Conservation (phyloP, 768 basidiomycete species). For the Mycena latifolia region DNA sequence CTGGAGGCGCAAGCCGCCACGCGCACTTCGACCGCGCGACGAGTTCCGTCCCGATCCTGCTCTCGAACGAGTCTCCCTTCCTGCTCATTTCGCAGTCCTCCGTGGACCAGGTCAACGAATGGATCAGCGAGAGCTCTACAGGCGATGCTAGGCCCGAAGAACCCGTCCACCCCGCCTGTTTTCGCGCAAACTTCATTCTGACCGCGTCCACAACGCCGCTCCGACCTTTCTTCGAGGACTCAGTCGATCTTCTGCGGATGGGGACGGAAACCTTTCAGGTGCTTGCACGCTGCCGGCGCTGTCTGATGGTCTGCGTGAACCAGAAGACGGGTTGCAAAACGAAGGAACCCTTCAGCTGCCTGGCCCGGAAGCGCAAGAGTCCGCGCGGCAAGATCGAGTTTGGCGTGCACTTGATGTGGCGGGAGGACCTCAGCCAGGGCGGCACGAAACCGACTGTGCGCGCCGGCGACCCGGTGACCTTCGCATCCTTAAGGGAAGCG, state of each 20-base stretch:
- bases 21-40: conserved; percentile 34
- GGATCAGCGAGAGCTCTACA: conserved; percentile 22
- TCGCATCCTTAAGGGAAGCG: conserved; percentile 22
- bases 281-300: conserved; percentile 37
- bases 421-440: conserved; percentile 31
- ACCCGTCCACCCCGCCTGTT: conserved; percentile 30
- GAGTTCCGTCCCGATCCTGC: conserved; percentile 32
- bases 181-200: conserved; percentile 37
- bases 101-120: conserved; percentile 35
- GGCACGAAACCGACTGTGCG: conserved; percentile 10
- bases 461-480: conserved; percentile 24
- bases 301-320: conserved; percentile 37
- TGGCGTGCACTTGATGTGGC: conserved; percentile 37
- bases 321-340: conserved; percentile 34
- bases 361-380: conserved; percentile 33
- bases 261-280: conserved; percentile 38
- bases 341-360: conserved; percentile 37
- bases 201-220: conserved; percentile 14
- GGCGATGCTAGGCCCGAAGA: neutral
- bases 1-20: conserved; percentile 27
- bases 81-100: conserved; percentile 36
- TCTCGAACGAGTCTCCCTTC: conserved; percentile 38
- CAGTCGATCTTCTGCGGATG: conserved; percentile 33
- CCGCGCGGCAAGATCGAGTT: conserved; percentile 34
- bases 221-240: conserved; percentile 34